These are phyloP conservation scores for Aspergillus hortae DNA, from an alignment of 2,329 filamentous ascomycete species.

Conservation along the genomic window DNA sequence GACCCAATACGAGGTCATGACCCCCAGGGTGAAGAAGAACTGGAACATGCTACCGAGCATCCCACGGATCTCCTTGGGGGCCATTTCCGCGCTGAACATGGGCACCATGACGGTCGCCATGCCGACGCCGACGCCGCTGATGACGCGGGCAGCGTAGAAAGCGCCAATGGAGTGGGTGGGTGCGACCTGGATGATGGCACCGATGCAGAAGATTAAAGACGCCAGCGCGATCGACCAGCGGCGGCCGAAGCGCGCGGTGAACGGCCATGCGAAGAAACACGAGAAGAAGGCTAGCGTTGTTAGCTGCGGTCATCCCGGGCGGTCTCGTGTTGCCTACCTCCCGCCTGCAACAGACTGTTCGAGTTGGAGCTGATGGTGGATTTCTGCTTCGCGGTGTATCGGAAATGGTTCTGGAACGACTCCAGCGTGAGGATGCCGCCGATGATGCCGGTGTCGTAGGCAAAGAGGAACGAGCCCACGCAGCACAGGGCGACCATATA, in stretches of 20 bases:
- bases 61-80: constrained; percentile 42
- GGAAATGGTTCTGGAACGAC: constrained; percentile 42
- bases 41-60: constrained; percentile 36
- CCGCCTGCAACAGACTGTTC: constrained; percentile 49
- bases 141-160: constrained; percentile 47
- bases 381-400: constrained; percentile 34
- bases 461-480: constrained; percentile 24
- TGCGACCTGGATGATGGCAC: constrained; percentile 45
- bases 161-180: constrained; percentile 44
- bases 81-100: constrained; percentile 42
- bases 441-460: constrained; percentile 32
- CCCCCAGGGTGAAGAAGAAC: constrained; percentile 35
- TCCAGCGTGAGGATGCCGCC: constrained; percentile 45
- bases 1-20: constrained; percentile 42
- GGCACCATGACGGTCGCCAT: constrained; percentile 42
- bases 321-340: constrained; percentile 16
- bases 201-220: constrained; percentile 38
- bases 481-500: constrained; percentile 6
- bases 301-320: too few species aligned
- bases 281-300: constrained; percentile 45
- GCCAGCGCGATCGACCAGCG: constrained; percentile 43
- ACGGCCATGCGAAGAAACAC: constrained; percentile 46
- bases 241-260: constrained; percentile 46
- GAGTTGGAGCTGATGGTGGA: constrained; percentile 46
- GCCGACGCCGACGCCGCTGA: constrained; percentile 47